Percentiles rank a stretch among this genome's conserved stretches.
These are phyloP conservation scores for Plantago major DNA, from an alignment of 257 asterid species.

Conservation along the genomic window DNA sequence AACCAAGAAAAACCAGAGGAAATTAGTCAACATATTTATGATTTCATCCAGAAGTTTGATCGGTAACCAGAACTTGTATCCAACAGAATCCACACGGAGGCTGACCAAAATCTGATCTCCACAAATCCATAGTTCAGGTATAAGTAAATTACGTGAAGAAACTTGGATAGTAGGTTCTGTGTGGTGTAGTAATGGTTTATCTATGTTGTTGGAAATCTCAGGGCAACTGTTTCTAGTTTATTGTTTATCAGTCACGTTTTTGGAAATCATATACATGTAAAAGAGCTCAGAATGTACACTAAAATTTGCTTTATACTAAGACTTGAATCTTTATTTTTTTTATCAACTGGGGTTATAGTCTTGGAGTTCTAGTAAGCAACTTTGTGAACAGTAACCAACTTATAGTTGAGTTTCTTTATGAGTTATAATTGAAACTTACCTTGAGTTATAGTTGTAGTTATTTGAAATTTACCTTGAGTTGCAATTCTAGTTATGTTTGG, in stretches of 20 bases:
- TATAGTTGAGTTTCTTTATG: too few species aligned
- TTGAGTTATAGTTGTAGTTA: too few species aligned
- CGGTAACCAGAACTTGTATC: background rate
- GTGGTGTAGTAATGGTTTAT: background rate
- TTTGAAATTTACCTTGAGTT: too few species aligned
- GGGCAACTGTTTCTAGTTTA: background rate
- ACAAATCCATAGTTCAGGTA: too few species aligned
- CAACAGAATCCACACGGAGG: background rate
- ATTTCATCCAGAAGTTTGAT: conserved; percentile 60
- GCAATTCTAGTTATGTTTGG: too few species aligned
- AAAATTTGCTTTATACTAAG: background rate
- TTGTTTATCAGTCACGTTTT: background rate
- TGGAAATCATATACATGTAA: background rate
- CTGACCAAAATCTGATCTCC: too few species aligned
- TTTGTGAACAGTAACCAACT: too few species aligned
- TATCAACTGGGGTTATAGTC: too few species aligned
- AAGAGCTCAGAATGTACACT: background rate
- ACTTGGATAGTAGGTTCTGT: background rate
- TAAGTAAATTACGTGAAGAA: too few species aligned
- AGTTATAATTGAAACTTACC: too few species aligned
- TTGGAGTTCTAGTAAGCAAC: too few species aligned
- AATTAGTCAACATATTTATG: conserved; percentile 57
- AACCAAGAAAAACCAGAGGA: conserved; percentile 80
- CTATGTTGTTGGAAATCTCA: background rate
- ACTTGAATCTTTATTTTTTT: too few species aligned